Evolutionary conservation across 148 eudicot species (phyloP), one percentile per base, ranked within the genome.

Genomic region (Arbutus unedo): DNA sequence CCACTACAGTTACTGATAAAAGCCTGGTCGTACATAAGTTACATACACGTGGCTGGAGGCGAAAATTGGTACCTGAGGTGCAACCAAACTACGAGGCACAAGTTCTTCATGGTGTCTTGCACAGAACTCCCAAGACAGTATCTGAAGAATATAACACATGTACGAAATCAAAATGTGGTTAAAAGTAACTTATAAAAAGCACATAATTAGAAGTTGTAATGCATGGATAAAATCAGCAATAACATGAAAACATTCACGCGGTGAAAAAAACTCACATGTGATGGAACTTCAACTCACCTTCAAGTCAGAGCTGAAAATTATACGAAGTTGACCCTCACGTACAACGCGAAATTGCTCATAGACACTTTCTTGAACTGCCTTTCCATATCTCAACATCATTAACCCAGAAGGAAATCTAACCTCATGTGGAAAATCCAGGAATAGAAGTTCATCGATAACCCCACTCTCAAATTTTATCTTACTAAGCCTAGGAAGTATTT

Each of bases 41-140:
- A 64, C 44, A 25, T 31, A 66, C 21, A 55, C 19, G 44, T 55
- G 53, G 44, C 23, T 19, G 70, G 49, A 77, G 53, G 47, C 31
- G 38, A 79, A 31, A 76, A 80, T 53, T 41, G 50, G 48, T 82
- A 94, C 98, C 98, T 92, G 94, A 25, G 94, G 82, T 78, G 83
- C 87, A 76, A 92, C 45, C 79, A 85, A 82, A 76, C 77, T 85
- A 45, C 87, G 88, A 31, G 88, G 79, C 56, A 92, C 64, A 84
- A 91, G 71, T 54, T 90, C 96, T 62, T 91, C 94, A 76, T 91
- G 94, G 74, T 47, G 55, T 21, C 64, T 85, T 3, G 90, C 85
- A 80, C 98, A 94, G 76, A 92, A 94, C 76, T 88, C 90, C 98
- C 98, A 94, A 44, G 89, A 86, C 66, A 84, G 66, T 54, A 94